These are phyloP conservation scores for Cyclocybe aegerita DNA, from an alignment of 768 basidiomycete genomes.

Conservation along the genomic window DNA sequence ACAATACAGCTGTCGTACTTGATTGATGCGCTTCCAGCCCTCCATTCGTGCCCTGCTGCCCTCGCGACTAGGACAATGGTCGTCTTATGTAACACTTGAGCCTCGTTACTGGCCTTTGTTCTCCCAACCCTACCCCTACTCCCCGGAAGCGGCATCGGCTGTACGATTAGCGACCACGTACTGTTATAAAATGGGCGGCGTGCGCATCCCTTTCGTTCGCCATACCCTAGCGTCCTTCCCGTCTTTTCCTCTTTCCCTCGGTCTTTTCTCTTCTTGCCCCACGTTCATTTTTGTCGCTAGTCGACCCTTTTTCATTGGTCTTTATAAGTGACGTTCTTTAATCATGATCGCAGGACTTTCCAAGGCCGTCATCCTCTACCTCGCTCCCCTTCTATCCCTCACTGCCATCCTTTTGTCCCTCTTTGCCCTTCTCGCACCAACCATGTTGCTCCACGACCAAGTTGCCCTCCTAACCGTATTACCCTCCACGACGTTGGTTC, in stretches of 20 bases:
- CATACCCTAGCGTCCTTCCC: background rate
- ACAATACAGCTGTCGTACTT: background rate
- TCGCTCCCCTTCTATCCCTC: slow-evolving; percentile 65
- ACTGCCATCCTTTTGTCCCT: slow-evolving; percentile 65
- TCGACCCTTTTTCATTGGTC: slow-evolving; percentile 18
- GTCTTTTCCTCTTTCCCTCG: slow-evolving; percentile 6
- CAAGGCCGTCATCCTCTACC: slow-evolving; percentile 64
- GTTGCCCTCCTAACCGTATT: slow-evolving; percentile 67
- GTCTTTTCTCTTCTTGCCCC: slow-evolving; percentile 4
- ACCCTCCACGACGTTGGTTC: slow-evolving; percentile 45
- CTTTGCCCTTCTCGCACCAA: slow-evolving; percentile 70
- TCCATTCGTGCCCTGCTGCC: slow-evolving; percentile 1
- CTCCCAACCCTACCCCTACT: slow-evolving; percentile 5
- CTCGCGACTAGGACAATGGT: slow-evolving; percentile 18
- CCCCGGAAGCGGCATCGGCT: background rate
- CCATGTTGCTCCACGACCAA: slow-evolving; percentile 53
- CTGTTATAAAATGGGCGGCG: slow-evolving; percentile 10
- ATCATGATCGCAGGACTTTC: slow-evolving; percentile 72
- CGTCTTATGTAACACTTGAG: slow-evolving; percentile 15
- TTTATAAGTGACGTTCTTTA: slow-evolving; percentile 7
- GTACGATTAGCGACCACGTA: background rate
- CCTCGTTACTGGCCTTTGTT: slow-evolving; percentile 21
- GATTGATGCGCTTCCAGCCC: slow-evolving; percentile 1
- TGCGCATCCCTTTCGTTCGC: background rate
- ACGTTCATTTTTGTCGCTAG: slow-evolving; percentile 18